A percentile compares a stretch with the other conserved stretches of the same genome.
Evolutionary conservation across 2,329 filamentous ascomycete species (phyloP).

Genomic region (Cordyceps pruinosa): DNA sequence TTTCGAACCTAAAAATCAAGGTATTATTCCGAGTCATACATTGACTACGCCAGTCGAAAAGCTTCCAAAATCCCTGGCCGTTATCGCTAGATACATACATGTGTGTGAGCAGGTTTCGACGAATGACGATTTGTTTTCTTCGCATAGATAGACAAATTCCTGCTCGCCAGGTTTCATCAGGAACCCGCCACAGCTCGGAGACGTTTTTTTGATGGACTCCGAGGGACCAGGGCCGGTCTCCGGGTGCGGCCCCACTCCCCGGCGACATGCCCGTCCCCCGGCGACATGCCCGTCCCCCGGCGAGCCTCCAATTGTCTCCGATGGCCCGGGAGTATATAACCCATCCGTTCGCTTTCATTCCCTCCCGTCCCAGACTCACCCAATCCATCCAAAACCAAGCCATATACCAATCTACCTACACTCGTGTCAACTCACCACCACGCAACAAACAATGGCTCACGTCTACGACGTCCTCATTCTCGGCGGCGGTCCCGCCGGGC

Average conservation of each 20-base stretch:
- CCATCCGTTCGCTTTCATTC: background rate
- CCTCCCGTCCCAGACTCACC: no score
- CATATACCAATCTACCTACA: no score
- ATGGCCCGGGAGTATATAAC: background rate
- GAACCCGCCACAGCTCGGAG: background rate
- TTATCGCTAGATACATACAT: background rate
- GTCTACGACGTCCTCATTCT: constrained; percentile 46
- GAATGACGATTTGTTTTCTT: background rate
- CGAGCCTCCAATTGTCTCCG: background rate
- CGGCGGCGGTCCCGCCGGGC: constrained; percentile 46
- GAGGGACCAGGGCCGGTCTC: background rate
- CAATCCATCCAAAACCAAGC: no score
- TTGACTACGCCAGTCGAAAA: background rate
- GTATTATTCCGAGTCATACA: no score
- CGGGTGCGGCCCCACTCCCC: background rate
- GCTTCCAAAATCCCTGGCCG: no score
- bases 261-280: background rate
- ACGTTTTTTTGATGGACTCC: background rate
- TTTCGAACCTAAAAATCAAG: no score
- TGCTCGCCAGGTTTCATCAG: no score
- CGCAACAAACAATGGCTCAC: constrained; percentile 10
- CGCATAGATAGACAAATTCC: background rate
- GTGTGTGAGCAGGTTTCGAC: background rate
- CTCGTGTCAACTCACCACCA: background rate
- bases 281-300: background rate